Evolutionary conservation across 2,329 filamentous ascomycete genomes (phyloP).

Genomic region (Lachnellula willkommii): DNA sequence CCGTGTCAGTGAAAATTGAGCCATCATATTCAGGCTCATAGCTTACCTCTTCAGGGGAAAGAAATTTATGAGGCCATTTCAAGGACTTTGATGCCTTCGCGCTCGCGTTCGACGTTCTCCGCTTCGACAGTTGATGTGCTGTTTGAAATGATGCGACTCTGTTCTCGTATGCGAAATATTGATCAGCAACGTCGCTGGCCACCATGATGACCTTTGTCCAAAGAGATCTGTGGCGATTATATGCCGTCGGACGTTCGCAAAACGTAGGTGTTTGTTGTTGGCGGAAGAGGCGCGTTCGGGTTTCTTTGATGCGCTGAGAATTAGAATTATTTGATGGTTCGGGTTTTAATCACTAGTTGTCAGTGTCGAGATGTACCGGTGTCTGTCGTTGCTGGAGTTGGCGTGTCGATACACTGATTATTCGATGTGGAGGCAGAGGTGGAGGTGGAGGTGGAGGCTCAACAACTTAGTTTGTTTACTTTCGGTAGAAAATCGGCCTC

Average conservation of each 20-base stretch:
- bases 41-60: slow-evolving; percentile 58
- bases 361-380: background rate
- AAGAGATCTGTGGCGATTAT: background rate
- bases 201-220: slow-evolving; percentile 19
- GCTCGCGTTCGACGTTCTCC: slow-evolving; percentile 62
- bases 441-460: no score
- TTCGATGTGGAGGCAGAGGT: no score
- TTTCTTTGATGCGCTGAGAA: background rate
- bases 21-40: background rate
- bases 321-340: no score
- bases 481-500: background rate
- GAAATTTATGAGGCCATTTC: slow-evolving; percentile 73
- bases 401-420: background rate
- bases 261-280: background rate
- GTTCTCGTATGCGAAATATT: slow-evolving; percentile 62
- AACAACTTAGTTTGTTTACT: background rate
- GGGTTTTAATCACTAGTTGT: background rate
- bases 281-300: background rate
- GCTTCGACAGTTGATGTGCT: slow-evolving; percentile 57
- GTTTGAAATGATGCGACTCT: slow-evolving; percentile 76
- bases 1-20: slow-evolving; percentile 11
- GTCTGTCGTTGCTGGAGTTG: background rate
- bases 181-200: slow-evolving; percentile 33
- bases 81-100: slow-evolving; percentile 52
- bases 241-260: background rate